These are phyloP conservation scores for Rhodofomes roseus DNA, from an alignment of 1,284 basidiomycete species.

Conservation along the genomic window DNA sequence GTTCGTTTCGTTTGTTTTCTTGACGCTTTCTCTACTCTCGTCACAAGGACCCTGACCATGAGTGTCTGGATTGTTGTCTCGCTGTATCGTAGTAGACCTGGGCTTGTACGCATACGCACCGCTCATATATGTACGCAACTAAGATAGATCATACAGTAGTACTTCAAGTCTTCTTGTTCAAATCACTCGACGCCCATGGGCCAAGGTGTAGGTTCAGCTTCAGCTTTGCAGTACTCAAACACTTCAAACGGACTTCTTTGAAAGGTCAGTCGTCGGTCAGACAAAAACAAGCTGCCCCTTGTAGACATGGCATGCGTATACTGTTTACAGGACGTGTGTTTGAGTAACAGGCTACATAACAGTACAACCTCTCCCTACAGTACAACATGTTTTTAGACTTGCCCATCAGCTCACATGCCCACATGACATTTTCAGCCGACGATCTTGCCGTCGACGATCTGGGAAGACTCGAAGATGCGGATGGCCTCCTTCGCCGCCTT, in stretches of 20 bases:
- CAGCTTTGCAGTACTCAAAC: too few relatives aligned
- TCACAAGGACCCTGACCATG: not conserved
- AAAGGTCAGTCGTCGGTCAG: too few relatives aligned
- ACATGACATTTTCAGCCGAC: conserved; percentile 36
- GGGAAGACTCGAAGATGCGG: conserved; percentile 53
- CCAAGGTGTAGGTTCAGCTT: too few relatives aligned
- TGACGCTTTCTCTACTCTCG: not conserved
- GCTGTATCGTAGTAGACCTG: not conserved
- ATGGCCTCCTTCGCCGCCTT: conserved; percentile 78
- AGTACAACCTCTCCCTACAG: too few relatives aligned
- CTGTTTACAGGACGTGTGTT: too few relatives aligned
- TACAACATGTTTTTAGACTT: not conserved
- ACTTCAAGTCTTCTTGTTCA: not conserved
- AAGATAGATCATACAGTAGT: not conserved
- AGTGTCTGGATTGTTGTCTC: not conserved
- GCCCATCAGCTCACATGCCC: too few relatives aligned
- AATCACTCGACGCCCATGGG: too few relatives aligned
- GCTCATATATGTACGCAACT: not conserved
- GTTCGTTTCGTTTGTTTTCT: too few relatives aligned
- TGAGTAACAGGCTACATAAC: too few relatives aligned
- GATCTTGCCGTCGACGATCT: conserved; percentile 66
- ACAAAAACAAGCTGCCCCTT: too few relatives aligned
- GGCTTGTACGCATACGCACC: not conserved
- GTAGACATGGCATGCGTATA: too few relatives aligned
- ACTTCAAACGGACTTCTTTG: too few relatives aligned